Evolutionary conservation across 768 basidiomycete genomes (phyloP), one percentile per base, ranked within the genome.

Genomic region (Strobilomyces confusus): DNA sequence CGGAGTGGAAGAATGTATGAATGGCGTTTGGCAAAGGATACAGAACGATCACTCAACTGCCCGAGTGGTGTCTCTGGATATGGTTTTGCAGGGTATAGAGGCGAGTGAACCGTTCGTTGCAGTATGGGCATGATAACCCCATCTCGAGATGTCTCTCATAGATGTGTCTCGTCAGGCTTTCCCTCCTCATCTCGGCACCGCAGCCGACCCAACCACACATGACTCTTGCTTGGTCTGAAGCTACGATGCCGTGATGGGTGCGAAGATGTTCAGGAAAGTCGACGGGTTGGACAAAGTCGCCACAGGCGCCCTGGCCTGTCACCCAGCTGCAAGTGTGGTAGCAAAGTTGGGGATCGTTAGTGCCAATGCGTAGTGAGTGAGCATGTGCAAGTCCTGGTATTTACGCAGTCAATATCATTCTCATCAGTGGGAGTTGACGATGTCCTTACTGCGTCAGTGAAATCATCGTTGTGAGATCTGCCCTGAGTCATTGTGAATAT

Each of bases 31-130:
- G 17, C 17, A 49, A 32, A 5, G 22, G 17, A 32, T n/a, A 25
- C 4, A 11, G 23, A 37, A n/a, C 6, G 20, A 1, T 11, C 41
- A 14, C 20, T 58, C 43, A 49, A 22, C 15, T 47, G 19, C 30
- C 22, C 2, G 46, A 1, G 48, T 60, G 66, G 23, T 58, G 59
- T 12, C 13, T 54, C 34, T 23, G 30, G 0, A 52, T 0, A 34
- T 71, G 69, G 8, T 5, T 26, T 12, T 52, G 48, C 38, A 58
- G 42, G 9, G 69, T 63, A 23, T 69, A 6, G 49, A 13, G 48
- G 22, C 68, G 69, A 4, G 69, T 68, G 49, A 69, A 69, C 32
- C 30, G 47, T 15, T 63, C 61, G 5, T 17, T 2, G 29, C 68
- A 71, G 17, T 43, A 15, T 12, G 54, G 44, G 44, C 67, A 71